phyloP scores from a whole-genome alignment of 352 stramenopile species.

The Globisporangium sylvaticum region DNA sequence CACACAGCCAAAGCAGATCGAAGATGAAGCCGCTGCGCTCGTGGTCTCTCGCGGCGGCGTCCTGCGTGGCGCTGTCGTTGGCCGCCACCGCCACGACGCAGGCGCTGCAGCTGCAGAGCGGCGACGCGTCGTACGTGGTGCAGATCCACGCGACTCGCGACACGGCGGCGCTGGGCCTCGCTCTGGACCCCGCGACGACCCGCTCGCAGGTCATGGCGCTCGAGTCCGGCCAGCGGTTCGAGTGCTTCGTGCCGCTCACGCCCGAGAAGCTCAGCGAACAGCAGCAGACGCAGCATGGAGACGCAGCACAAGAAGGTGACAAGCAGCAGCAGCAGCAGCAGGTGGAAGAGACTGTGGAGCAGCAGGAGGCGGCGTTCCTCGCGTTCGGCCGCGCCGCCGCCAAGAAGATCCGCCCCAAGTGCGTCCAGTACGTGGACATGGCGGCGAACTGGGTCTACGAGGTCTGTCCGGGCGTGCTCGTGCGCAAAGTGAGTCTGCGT shows the following conservation, averaged over 20 bases:
- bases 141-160: conserved; percentile 54
- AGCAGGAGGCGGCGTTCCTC: conserved; percentile 26
- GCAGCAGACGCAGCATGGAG: not conserved
- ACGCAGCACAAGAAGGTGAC: not conserved
- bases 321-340: not conserved
- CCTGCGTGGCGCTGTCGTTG: not conserved
- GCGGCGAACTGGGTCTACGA: conserved; percentile 57
- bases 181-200: conserved; percentile 18
- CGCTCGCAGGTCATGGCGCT: conserved; percentile 62
- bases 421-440: conserved; percentile 57
- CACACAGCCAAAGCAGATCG: not conserved
- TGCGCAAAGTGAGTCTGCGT: conserved; percentile 46
- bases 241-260: conserved; percentile 64
- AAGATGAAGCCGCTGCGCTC: not conserved
- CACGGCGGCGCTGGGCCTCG: conserved; percentile 18
- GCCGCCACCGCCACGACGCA: not conserved
- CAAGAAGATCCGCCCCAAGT: conserved; percentile 57
- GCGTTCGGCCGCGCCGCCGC: conserved; percentile 47
- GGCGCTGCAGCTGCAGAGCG: conserved; percentile 13
- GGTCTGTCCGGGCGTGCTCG: conserved; percentile 50
- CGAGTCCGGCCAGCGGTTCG: conserved; percentile 57
- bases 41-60: not conserved
- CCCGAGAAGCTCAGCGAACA: conserved; percentile 10
- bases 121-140: conserved; percentile 60
- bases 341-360: conserved; percentile 6